Base-by-base conservation (phyloP, 2,329 filamentous ascomycete genomes). In the Basipetospora sp. region DNA sequence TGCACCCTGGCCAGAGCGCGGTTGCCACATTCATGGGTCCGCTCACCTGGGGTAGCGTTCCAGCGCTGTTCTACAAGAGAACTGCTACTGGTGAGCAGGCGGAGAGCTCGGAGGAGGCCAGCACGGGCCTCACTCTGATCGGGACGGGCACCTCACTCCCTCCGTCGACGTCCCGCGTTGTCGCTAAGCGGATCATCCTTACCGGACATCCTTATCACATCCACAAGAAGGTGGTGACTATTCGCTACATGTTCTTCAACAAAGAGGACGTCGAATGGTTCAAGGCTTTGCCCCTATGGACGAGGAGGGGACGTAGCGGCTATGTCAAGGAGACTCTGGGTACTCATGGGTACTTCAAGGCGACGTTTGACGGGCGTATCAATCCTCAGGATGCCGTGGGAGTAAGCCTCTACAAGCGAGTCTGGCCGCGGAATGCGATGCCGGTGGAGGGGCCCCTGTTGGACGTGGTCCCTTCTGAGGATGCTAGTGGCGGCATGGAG, bases 181-280 rank as follows among this genome's bases (percentile, higher is more conserved):
- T 98, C 42, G 87, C 88, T 50, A 98, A 98, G 64, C 80, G 90
- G 37, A 77, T 93, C 48, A 83, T 96, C 45, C 69, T 98, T 41
- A 94, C 90, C 0, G 92, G 90, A 13, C 88, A 98, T 54, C 90
- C 92, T 0, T 94, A 85, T 70, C 94, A 98, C 64, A 98, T 98
- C 56, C 85, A 98, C 74, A 94, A 94, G 71, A 86, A 81, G 59
- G 69, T 98, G 17, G 90, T 98, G 42, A 98, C 92, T 1, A 79
- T 98, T 33, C 80, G 90, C 20, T 98, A 98, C 71, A 98, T 98
- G 92, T 98, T 98, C 71, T 98, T 98, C 75, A 92, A 88, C 65
- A 69, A 80, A 34, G 84, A 88, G 50, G 92, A 98, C 47, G 84
- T 98, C 22, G 76, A 82, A 47, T 98, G 90, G 87, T 98, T 96